A percentile compares a stretch with the other conserved stretches of the same genome.
These are phyloP conservation scores for Metschnikowia anglica DNA, from an alignment of 805 yeast species.

Conservation along the genomic window DNA sequence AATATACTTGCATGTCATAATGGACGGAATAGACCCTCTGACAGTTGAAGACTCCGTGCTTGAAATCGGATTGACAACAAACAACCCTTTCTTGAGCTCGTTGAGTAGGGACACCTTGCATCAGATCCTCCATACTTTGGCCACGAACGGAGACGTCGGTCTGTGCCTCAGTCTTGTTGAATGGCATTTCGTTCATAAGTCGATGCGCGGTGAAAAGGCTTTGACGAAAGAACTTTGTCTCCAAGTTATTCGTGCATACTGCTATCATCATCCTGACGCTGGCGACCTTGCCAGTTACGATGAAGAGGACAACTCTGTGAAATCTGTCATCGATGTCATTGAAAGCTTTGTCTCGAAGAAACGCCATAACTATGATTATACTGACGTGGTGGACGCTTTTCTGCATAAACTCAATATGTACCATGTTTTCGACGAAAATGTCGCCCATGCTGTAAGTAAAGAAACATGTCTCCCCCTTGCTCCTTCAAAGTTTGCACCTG, in stretches of 20 bases:
- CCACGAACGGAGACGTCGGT: constrained; percentile 38
- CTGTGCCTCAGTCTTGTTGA: constrained; percentile 37
- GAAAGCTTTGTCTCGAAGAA: constrained; percentile 24
- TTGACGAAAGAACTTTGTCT: constrained; percentile 34
- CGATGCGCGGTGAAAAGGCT: constrained; percentile 32
- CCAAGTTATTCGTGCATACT: constrained; percentile 37
- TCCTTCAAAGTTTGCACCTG: not conserved
- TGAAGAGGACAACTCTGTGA: constrained; percentile 27
- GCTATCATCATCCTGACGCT: constrained; percentile 21
- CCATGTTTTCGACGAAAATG: constrained; percentile 26
- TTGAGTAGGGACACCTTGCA: constrained; percentile 26
- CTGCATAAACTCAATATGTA: constrained; percentile 30
- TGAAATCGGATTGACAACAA: constrained; percentile 1
- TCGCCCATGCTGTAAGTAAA: constrained; percentile 15
- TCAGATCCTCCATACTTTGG: constrained; percentile 31
- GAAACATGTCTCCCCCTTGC: constrained; percentile 1
- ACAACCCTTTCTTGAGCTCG: constrained; percentile 18
- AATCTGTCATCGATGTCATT: constrained; percentile 33
- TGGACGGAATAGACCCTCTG: constrained; percentile 28
- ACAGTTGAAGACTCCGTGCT: constrained; percentile 29
- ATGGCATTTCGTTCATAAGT: constrained; percentile 35
- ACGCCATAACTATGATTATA: constrained; percentile 18
- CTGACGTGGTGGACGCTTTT: constrained; percentile 32
- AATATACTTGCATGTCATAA: constrained; percentile 30
- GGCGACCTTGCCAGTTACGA: constrained; percentile 9